Evolutionary conservation across 2,329 filamentous ascomycete species (phyloP).

Genomic region (Fusarium phyllophilum): DNA sequence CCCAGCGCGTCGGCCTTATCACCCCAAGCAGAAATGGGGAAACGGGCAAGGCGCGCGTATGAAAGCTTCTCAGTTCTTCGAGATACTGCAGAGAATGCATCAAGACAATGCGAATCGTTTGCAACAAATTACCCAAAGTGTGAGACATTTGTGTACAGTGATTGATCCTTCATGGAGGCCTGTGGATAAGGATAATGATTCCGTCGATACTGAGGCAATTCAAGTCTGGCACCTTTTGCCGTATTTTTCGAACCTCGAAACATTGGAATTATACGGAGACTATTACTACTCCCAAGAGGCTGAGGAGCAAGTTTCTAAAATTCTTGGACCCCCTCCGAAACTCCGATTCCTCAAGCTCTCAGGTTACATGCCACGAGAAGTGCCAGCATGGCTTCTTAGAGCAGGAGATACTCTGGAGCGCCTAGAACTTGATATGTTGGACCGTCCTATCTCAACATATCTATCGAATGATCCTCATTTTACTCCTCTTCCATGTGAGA

Average conservation of each 20-base stretch:
- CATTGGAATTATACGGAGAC: slow-evolving; percentile 15
- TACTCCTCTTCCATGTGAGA: slow-evolving; percentile 11
- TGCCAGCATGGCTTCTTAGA: slow-evolving; percentile 20
- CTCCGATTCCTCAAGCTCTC: slow-evolving; percentile 23
- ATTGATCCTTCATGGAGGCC: not conserved
- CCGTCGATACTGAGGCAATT: not conserved
- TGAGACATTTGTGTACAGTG: slow-evolving; percentile 5
- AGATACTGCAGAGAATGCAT: not conserved
- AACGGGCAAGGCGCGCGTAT: not conserved
- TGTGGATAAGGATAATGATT: rapidly evolving
- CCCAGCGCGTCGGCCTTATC: not conserved
- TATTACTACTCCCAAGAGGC: rapidly evolving
- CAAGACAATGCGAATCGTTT: not conserved
- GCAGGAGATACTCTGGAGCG: slow-evolving; percentile 6
- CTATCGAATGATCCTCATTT: rapidly evolving
- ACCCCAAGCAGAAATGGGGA: not conserved
- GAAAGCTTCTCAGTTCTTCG: slow-evolving; percentile 10
- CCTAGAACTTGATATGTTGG: slow-evolving; percentile 28
- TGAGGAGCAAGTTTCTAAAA: not conserved
- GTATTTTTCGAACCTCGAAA: slow-evolving; percentile 17
- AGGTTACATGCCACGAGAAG: slow-evolving; percentile 8
- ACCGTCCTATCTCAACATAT: not conserved
- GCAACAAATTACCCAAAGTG: not conserved
- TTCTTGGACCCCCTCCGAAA: not conserved
- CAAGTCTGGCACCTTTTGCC: slow-evolving; percentile 24